Evolutionary conservation across 75 land plant species (phyloP).

Genomic region (Azolla pinnata): DNA sequence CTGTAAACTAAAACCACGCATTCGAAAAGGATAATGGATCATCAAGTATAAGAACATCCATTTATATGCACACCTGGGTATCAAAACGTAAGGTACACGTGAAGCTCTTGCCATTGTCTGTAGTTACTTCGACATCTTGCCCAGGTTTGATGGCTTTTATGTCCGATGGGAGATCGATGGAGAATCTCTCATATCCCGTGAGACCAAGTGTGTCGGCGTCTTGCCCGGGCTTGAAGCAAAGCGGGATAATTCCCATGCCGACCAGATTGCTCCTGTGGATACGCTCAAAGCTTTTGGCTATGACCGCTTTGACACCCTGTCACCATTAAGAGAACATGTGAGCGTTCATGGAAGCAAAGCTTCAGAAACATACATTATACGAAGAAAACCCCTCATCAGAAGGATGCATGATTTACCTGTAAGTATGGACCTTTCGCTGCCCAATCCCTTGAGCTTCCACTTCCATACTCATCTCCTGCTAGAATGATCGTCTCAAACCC

Average conservation of each 20-base stretch:
- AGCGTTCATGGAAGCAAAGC: neutral
- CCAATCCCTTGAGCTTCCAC: constrained; percentile 97
- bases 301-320: constrained; percentile 92
- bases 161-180: constrained; percentile 64
- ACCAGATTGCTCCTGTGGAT: constrained; percentile 88
- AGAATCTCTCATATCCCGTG: constrained; percentile 73
- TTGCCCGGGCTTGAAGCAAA: constrained; percentile 79
- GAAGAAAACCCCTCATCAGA: too few relatives aligned
- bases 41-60: too few relatives aligned
- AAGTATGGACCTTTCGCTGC: constrained; percentile 94
- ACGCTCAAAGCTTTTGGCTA: constrained; percentile 85
- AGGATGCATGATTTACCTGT: too few relatives aligned
- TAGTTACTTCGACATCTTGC: constrained; percentile 68
- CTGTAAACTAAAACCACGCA: too few relatives aligned
- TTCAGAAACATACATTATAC: constrained; percentile 2
- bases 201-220: constrained; percentile 81
- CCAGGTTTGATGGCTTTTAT: constrained; percentile 74
- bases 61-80: constrained; percentile 54
- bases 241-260: constrained; percentile 83
- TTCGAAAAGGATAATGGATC: too few relatives aligned
- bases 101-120: constrained; percentile 81
- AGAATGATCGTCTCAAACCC: constrained; percentile 63
- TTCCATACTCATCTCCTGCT: constrained; percentile 92
- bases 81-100: constrained; percentile 81
- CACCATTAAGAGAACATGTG: neutral